Conservation (phyloP, 2,329 filamentous ascomycete species). For the Colletotrichum kahawae region DNA sequence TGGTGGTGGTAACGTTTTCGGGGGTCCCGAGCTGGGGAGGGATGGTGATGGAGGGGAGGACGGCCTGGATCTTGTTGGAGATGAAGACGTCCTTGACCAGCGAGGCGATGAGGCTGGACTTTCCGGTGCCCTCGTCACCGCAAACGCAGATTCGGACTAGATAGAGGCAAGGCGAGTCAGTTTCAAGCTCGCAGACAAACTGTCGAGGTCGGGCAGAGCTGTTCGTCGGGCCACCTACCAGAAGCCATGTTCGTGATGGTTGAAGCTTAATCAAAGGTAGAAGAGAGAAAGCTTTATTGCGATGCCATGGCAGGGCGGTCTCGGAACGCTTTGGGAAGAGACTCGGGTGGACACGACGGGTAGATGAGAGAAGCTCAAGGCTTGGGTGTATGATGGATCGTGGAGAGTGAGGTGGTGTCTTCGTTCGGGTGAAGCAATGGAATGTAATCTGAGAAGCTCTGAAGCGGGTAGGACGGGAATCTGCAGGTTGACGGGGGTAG, state of each 20-base stretch:
- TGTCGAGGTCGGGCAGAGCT: background rate
- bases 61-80: conserved; percentile 90
- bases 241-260: conserved; percentile 18
- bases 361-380: background rate
- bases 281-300: background rate
- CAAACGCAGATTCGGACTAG: conserved; percentile 91
- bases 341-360: background rate
- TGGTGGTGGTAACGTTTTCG: conserved; percentile 95
- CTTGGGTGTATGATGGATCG: background rate
- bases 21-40: conserved; percentile 91
- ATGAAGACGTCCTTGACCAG: conserved; percentile 98
- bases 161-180: conserved; percentile 1
- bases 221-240: conserved; percentile 20
- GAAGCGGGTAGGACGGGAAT: conserved; percentile 11
- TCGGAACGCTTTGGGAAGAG: background rate
- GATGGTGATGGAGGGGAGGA: conserved; percentile 93
- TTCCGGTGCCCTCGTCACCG: conserved; percentile 91
- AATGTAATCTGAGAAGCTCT: conserved; percentile 5
- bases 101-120: conserved; percentile 91
- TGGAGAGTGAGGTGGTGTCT: background rate
- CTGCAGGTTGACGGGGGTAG: conserved; percentile 15
- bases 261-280: background rate
- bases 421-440: background rate
- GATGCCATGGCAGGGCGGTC: conserved; percentile 13
- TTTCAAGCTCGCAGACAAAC: background rate